These are phyloP conservation scores for Ceratocystis lukuohia DNA, from an alignment of 2,329 filamentous ascomycete species.

Conservation along the genomic window DNA sequence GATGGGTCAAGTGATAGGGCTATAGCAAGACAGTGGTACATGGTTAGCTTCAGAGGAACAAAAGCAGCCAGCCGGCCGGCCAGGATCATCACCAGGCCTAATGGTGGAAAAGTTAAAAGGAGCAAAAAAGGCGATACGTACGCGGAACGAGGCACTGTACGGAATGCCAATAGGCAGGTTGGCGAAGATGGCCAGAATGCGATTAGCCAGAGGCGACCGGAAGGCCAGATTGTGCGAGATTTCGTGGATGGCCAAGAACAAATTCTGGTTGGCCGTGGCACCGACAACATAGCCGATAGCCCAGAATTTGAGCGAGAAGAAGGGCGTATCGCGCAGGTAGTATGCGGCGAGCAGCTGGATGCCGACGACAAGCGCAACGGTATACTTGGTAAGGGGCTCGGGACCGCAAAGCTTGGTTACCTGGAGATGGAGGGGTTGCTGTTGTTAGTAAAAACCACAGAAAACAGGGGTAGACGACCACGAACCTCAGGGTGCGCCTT, in stretches of 20 bases:
- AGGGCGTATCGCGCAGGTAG: slow-evolving; percentile 58
- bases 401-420: slow-evolving; percentile 94
- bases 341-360: slow-evolving; percentile 70
- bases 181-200: slow-evolving; percentile 78
- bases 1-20: slow-evolving; percentile 96
- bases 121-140: slow-evolving; percentile 30
- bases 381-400: slow-evolving; percentile 88
- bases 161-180: slow-evolving; percentile 93
- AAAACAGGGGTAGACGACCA: slow-evolving; percentile 11
- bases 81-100: too few species aligned
- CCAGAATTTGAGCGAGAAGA: slow-evolving; percentile 77
- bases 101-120: too few species aligned
- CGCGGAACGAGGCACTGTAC: slow-evolving; percentile 89
- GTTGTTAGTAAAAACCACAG: not conserved
- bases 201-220: slow-evolving; percentile 63
- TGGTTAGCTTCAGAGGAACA: slow-evolving; percentile 11
- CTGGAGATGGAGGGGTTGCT: slow-evolving; percentile 31
- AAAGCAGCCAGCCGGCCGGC: not conserved
- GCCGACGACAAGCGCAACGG: slow-evolving; percentile 69
- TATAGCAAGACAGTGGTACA: slow-evolving; percentile 25
- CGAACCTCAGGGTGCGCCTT: slow-evolving; percentile 90
- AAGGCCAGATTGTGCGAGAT: slow-evolving; percentile 97
- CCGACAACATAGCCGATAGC: slow-evolving; percentile 80
- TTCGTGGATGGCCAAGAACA: slow-evolving; percentile 97
- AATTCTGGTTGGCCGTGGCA: slow-evolving; percentile 93